Evolutionary conservation across 1,139 yeast genomes (phyloP).

Genomic region (Meyerozyma smithsonii): DNA sequence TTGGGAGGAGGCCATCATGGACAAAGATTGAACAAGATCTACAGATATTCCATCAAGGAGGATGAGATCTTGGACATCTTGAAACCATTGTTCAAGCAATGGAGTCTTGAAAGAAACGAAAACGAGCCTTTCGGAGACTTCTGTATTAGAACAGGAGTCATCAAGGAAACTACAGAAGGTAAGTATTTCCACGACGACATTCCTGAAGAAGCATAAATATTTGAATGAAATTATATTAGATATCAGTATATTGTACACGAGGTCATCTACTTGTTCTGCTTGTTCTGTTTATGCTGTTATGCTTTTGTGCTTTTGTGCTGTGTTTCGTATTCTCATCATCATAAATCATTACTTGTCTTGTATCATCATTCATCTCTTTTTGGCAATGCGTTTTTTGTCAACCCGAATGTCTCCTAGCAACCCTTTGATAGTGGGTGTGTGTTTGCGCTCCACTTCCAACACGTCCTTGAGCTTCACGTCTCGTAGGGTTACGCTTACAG

Average conservation of each 20-base stretch:
- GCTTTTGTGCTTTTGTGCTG: no score
- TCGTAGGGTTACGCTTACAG: constrained; percentile 40
- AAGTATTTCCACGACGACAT: constrained; percentile 92
- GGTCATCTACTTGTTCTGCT: not conserved
- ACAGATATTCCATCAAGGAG: constrained; percentile 84
- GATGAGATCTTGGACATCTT: constrained; percentile 76
- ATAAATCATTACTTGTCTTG: no score
- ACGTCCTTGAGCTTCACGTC: constrained; percentile 34
- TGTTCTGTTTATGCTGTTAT: constrained; percentile 2
- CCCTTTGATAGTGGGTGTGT: constrained; percentile 25
- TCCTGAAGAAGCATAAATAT: constrained; percentile 63
- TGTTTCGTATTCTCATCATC: no score
- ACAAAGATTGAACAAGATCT: constrained; percentile 86
- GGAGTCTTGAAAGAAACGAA: constrained; percentile 87
- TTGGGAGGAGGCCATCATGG: constrained; percentile 97
- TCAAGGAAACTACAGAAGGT: constrained; percentile 87
- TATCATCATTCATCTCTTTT: not conserved
- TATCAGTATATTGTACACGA: not conserved
- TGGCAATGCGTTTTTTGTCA: constrained; percentile 6
- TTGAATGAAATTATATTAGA: not conserved
- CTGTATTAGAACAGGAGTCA: constrained; percentile 77
- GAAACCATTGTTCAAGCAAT: constrained; percentile 84
- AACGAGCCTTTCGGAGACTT: constrained; percentile 97
- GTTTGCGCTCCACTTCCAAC: constrained; percentile 40
- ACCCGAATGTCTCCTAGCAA: constrained; percentile 27